Evolutionary conservation across 140 eudicot species (phyloP).

Genomic region (Flaveria floridana): DNA sequence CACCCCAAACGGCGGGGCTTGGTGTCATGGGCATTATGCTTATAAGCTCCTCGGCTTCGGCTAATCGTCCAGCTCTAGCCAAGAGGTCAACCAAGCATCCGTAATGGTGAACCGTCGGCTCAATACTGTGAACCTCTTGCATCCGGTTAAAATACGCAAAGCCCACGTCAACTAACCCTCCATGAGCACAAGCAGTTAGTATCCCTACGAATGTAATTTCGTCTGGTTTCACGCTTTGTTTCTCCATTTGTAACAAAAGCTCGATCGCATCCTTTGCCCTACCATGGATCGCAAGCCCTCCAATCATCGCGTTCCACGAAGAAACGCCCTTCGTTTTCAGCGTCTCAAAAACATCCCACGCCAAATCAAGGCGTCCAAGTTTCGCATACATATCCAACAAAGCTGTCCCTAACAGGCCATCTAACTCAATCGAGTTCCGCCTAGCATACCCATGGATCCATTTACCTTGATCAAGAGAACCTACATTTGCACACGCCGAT

Average conservation of each 20-base stretch:
- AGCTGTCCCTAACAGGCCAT: conserved; percentile 49
- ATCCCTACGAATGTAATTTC: conserved; percentile 44
- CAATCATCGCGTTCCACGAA: conserved; percentile 64
- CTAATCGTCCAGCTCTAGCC: conserved; percentile 46
- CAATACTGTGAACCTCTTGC: conserved; percentile 34
- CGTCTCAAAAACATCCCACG: conserved; percentile 54
- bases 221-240: conserved; percentile 32
- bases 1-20: conserved; percentile 50
- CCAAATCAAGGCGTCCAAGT: conserved; percentile 55
- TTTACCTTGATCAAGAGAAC: conserved; percentile 57
- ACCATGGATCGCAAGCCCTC: conserved; percentile 59
- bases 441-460: conserved; percentile 51
- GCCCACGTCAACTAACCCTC: conserved; percentile 53
- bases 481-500: conserved; percentile 49
- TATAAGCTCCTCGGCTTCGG: conserved; percentile 49
- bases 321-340: conserved; percentile 40
- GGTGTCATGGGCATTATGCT: conserved; percentile 49
- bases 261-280: conserved; percentile 50
- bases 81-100: conserved; percentile 53
- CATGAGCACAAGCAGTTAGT: conserved; percentile 58
- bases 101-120: conserved; percentile 52
- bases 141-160: conserved; percentile 37
- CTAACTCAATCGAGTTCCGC: conserved; percentile 33
- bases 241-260: conserved; percentile 43
- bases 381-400: conserved; percentile 60